A percentile compares a stretch with the other conserved stretches of the same genome.
Conservation (phyloP, 352 stramenopile genomes). For the Globisporangium okanoganense region DNA sequence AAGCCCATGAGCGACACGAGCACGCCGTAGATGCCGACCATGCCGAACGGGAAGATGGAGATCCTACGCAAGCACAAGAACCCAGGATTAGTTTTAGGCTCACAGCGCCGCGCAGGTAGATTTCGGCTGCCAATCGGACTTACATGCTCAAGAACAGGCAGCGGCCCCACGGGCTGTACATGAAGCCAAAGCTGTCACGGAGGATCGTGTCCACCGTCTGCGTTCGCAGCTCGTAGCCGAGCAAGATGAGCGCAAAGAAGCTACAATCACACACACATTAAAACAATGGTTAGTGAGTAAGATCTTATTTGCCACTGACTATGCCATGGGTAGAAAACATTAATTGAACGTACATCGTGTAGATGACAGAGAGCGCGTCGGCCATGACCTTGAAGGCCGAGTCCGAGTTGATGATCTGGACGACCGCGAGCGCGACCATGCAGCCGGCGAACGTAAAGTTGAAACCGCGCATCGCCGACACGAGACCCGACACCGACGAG, state of each 20-base stretch:
- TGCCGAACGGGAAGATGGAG: slow-evolving; percentile 87
- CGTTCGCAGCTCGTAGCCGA: slow-evolving; percentile 82
- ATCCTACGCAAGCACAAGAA: slow-evolving; percentile 43
- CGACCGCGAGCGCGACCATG: slow-evolving; percentile 73
- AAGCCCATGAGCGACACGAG: slow-evolving; percentile 76
- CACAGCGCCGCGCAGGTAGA: neutral
- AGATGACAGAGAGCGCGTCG: slow-evolving; percentile 71
- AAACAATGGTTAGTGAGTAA: no score
- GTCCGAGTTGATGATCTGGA: slow-evolving; percentile 62
- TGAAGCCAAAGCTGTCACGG: slow-evolving; percentile 83
- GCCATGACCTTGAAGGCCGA: slow-evolving; percentile 74
- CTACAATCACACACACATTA: slow-evolving; percentile 27
- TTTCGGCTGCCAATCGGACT: slow-evolving; percentile 11
- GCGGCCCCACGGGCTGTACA: slow-evolving; percentile 86
- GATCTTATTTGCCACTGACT: neutral
- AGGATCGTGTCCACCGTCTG: slow-evolving; percentile 61
- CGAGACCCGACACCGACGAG: slow-evolving; percentile 74
- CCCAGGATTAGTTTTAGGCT: neutral
- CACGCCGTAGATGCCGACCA: slow-evolving; percentile 78
- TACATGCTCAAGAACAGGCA: slow-evolving; percentile 87
- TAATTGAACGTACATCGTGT: slow-evolving; percentile 77
- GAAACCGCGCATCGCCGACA: slow-evolving; percentile 71
- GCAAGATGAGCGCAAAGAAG: slow-evolving; percentile 80
- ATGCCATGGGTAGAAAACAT: neutral
- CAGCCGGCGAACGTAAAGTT: slow-evolving; percentile 70